Evolutionary conservation across 2,329 filamentous ascomycete species (phyloP), one percentile per base, ranked within the genome.

Genomic region (Cordyceps javanica): DNA sequence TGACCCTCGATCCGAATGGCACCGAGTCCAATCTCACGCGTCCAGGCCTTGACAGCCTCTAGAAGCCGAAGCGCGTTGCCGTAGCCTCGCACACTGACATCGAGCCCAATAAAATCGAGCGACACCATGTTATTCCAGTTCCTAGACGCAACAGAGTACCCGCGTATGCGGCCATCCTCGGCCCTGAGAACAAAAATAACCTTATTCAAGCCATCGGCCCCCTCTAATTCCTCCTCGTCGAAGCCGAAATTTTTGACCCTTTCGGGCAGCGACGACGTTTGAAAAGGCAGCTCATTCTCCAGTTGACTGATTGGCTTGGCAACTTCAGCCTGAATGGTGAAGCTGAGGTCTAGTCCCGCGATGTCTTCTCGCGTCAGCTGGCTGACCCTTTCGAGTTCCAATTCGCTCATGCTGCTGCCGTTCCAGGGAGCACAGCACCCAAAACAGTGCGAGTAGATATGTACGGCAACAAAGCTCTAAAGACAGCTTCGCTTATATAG

Each of bases 111-210:
- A 11, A 54, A 61, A 3, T 60, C 52, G 21, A 64, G 42, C 14
- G 36, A 36, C 4, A 59, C 62, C 62, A 64, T 61, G 30, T 57
- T 62, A 25, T 63, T 64, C 62, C 62, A 63, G 36, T 34, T 49
- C 6, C 46, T 60, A 5, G 55, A 48, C 8, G 62, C 62, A 32
- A 60, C 42, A 2, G 58, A 25, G 7, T 62, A 64, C 32, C 60
- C 61, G 13, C 55, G 45, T 1, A 63, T 23, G 13, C 53, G 23
- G 19, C 39, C 46, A 6, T 32, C 14, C 16, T 56, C 46, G n/a
- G 32, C 53, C 13, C 21, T 34, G 28, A 59, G 53, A 5, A 52
- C 53, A 28, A 59, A 41, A 2, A 59, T 51, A 10, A 50, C 53
- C 13, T 55, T 55, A 11, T 52, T 39, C 21, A 36, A 21, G 23